Conservation (phyloP, 2,329 filamentous ascomycete species). For the Aspergillus piperis region DNA sequence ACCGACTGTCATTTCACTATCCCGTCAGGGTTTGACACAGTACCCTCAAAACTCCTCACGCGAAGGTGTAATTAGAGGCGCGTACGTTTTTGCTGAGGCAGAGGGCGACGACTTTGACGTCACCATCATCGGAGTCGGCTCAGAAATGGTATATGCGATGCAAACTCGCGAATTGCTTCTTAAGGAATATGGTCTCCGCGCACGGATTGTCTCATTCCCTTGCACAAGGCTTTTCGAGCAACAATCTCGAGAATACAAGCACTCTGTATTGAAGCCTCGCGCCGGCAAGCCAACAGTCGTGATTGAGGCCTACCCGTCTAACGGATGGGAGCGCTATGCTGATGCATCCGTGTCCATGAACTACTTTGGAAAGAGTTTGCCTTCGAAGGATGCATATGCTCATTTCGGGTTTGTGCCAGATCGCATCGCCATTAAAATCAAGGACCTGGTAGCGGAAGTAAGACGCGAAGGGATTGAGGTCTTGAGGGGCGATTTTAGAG, state of each 20-base stretch:
- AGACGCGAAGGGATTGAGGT: too few relatives aligned
- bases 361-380: too few relatives aligned
- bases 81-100: conserved; percentile 41
- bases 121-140: conserved; percentile 54
- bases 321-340: conserved; percentile 56
- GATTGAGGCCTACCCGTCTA: conserved; percentile 53
- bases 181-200: conserved; percentile 45
- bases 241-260: conserved; percentile 50
- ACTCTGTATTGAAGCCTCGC: conserved; percentile 43
- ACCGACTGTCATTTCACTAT: conserved; percentile 48
- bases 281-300: conserved; percentile 46
- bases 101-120: conserved; percentile 39
- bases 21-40: conserved; percentile 46
- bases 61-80: conserved; percentile 42
- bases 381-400: too few relatives aligned
- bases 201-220: conserved; percentile 54
- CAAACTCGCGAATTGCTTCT: conserved; percentile 37
- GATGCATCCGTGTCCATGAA: conserved; percentile 28
- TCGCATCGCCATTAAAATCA: too few relatives aligned
- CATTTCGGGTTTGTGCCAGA: too few relatives aligned
- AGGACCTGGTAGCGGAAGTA: too few relatives aligned
- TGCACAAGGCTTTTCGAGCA: conserved; percentile 54
- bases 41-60: conserved; percentile 37
- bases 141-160: conserved; percentile 52
- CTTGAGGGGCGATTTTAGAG: too few relatives aligned